Evolutionary conservation across 2,329 filamentous ascomycete species (phyloP).

Genomic region (Alternaria dauci): DNA sequence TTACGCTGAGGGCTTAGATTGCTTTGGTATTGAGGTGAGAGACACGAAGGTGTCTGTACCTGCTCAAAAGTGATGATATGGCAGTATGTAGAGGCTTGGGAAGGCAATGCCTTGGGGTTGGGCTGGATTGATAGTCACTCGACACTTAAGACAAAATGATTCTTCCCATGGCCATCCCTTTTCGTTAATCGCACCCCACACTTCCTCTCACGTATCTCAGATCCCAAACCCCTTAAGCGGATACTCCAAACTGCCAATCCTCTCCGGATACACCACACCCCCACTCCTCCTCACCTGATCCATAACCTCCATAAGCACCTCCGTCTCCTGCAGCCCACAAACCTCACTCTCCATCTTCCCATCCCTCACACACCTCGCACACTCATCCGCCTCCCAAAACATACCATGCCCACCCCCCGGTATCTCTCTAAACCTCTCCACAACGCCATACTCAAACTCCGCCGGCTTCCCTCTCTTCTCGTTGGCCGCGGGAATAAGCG

Average conservation of each 20-base stretch:
- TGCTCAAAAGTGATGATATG: neutral
- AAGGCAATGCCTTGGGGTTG: neutral
- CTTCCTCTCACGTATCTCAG: neutral
- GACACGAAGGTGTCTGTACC: neutral
- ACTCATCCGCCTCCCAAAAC: conserved; percentile 89
- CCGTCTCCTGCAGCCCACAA: conserved; percentile 74
- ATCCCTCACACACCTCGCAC: conserved; percentile 76
- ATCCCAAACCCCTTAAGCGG: conserved; percentile 33
- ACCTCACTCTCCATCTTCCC: conserved; percentile 77
- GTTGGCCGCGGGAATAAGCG: conserved; percentile 71
- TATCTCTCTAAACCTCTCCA: conserved; percentile 55
- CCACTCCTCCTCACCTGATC: conserved; percentile 72
- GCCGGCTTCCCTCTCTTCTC: conserved; percentile 62
- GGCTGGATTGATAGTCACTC: neutral
- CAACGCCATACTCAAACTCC: conserved; percentile 58
- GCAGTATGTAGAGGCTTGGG: neutral
- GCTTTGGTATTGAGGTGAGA: too few relatives aligned
- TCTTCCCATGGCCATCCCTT: neutral
- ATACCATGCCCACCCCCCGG: conserved; percentile 75
- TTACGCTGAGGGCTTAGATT: neutral
- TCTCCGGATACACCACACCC: conserved; percentile 68
- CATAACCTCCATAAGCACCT: conserved; percentile 85
- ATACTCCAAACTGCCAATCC: conserved; percentile 65
- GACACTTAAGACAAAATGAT: neutral
- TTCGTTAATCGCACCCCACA: neutral